Evolutionary conservation across 2,329 filamentous ascomycete genomes (phyloP).

Genomic region (Epichloe glyceriae): DNA sequence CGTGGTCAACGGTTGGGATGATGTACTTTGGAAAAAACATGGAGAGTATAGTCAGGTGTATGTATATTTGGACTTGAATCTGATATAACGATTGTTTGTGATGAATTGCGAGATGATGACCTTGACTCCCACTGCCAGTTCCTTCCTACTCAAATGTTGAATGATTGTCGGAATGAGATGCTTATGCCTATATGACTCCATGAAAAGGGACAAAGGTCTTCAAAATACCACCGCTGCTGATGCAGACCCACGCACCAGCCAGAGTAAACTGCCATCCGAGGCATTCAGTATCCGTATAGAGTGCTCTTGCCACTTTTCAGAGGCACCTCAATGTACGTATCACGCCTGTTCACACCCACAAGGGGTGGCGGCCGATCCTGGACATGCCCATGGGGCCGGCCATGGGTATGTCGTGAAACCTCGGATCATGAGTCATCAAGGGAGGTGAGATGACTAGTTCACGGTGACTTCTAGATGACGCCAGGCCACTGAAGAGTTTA

Average conservation of each 20-base stretch:
- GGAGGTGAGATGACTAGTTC: constrained; percentile 20
- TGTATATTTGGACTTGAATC: background rate
- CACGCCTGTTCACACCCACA: background rate
- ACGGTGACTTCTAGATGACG: constrained; percentile 9
- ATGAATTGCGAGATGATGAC: background rate
- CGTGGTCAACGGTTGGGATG: constrained; percentile 44
- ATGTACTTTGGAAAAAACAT: too few species aligned
- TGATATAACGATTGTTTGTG: background rate
- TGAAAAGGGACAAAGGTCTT: background rate
- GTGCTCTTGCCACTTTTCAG: constrained; percentile 23
- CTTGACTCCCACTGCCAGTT: background rate
- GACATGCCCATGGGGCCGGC: constrained; percentile 6
- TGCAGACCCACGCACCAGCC: background rate
- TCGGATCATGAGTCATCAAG: constrained; percentile 12
- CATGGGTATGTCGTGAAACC: constrained; percentile 15
- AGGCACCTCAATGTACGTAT: constrained; percentile 16
- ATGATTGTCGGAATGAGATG: background rate
- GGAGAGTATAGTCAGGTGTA: too few species aligned
- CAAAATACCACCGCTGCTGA: background rate
- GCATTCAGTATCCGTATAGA: constrained; percentile 16
- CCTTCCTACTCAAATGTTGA: background rate
- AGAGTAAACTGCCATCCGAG: background rate
- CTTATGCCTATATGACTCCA: background rate
- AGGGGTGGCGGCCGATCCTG: constrained; percentile 2
- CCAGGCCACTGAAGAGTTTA: constrained; percentile 9